Base-by-base conservation (phyloP, 2,329 filamentous ascomycete genomes). In the Westerdykella sp. region DNA sequence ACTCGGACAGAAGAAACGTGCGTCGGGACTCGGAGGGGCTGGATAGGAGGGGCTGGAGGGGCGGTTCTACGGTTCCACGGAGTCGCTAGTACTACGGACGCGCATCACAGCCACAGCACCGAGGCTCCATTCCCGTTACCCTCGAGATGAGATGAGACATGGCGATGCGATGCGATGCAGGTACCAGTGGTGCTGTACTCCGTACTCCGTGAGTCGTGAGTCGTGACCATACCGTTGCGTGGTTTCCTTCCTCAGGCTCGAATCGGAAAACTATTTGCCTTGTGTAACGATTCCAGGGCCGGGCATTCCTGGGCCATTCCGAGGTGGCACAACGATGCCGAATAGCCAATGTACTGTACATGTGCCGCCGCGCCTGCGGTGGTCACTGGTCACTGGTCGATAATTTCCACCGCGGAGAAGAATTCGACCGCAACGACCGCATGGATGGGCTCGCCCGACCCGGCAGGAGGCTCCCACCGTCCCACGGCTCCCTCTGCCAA, bases 401-500 rank as follows among this genome's bases (percentile, higher is more conserved):
- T 28, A 21, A 22, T 25, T 38, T 12, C 36, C 16, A 38, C 36
- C 9, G 18, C 14, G 35, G 18, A 18, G 35, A n/a, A 37, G 12
- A 13, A 12, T 12, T 12, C 12, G 35, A 37, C 18, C 11, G 16
- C 18, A 6, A 6, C 16, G 35, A 16, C 11, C 18, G 35, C 12
- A 15, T 13, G 35, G n/a, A n/a, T n/a, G n/a, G n/a, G n/a, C 32
- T 14, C 7, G 7, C 32, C 32, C 6, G 44, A 44, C 41, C 39
- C 45, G 44, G 37, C 50, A 47, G 49, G 46, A 52, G 48, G 45
- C 49, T 51, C 51, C 43, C 45, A 47, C 51, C 56, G 53, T 51
- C 51, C 43, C 45, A 47, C 51, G 57, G 53, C 49, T 51, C 41
- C 32, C n/a, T 9, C 32, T 35, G 5, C 12, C 12, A 32, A 7